A percentile compares a stretch with the other conserved stretches of the same genome.
Evolutionary conservation across 495 filamentous ascomycete genomes (phyloP).

Genomic region (Paragyromitra xinjiangensis): DNA sequence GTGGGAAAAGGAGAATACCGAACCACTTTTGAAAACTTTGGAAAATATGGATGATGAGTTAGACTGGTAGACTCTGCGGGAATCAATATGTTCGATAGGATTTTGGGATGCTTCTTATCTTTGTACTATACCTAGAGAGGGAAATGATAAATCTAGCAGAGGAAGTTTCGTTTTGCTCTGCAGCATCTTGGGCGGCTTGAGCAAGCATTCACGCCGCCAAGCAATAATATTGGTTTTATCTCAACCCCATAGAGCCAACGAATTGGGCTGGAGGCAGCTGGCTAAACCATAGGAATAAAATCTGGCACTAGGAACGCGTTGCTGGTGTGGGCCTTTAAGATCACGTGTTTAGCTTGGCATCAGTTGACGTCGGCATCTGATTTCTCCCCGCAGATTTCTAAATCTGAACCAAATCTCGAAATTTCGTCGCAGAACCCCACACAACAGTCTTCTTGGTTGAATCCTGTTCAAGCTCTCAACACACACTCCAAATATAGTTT

Average conservation of each 20-base stretch:
- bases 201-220: slow-evolving; percentile 11
- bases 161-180: neutral
- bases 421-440: slow-evolving; percentile 20
- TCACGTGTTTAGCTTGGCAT: slow-evolving; percentile 46
- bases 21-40: slow-evolving; percentile 67
- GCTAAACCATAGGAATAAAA: neutral
- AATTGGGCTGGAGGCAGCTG: neutral
- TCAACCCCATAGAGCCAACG: neutral
- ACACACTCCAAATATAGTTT: too few species aligned
- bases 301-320: neutral
- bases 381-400: slow-evolving; percentile 41
- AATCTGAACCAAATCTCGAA: slow-evolving; percentile 3
- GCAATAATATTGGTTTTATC: neutral
- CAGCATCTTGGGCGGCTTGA: neutral
- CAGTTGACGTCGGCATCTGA: slow-evolving; percentile 45
- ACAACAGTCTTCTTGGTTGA: slow-evolving; percentile 41
- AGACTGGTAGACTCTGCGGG: slow-evolving; percentile 21
- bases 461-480: slow-evolving; percentile 25
- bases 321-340: neutral
- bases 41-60: slow-evolving; percentile 59
- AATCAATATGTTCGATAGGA: neutral
- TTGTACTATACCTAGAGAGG: neutral
- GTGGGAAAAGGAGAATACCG: slow-evolving; percentile 66
- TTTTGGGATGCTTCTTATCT: neutral
- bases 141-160: neutral